These are phyloP conservation scores for Colletotrichum camelliae DNA, from an alignment of 2,329 filamentous ascomycete species.

Conservation along the genomic window DNA sequence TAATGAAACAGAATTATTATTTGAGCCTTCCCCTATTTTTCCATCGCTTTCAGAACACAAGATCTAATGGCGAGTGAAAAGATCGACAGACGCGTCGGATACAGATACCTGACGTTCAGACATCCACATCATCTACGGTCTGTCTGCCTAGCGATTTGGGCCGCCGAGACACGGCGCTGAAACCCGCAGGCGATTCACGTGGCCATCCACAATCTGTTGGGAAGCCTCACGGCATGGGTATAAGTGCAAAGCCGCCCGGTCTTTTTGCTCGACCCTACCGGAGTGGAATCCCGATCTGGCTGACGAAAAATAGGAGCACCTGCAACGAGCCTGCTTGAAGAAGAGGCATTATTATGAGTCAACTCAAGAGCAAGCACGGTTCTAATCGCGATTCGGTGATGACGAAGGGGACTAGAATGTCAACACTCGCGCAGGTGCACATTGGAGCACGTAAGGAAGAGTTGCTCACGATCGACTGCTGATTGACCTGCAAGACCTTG, in stretches of 20 bases:
- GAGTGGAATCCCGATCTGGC: neutral
- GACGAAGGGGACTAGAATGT: neutral
- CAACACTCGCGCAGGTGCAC: neutral
- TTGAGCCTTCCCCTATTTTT: neutral
- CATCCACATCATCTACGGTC: neutral
- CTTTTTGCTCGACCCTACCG: neutral
- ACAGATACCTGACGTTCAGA: neutral
- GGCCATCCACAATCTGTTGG: neutral
- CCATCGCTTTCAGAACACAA: neutral
- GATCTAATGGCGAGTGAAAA: neutral
- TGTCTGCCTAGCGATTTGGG: neutral
- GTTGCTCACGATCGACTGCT: neutral
- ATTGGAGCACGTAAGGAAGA: neutral
- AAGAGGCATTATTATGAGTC: neutral
- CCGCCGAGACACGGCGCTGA: neutral
- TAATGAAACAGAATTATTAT: neutral
- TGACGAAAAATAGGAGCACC: neutral
- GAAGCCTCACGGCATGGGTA: neutral
- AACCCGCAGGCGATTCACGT: neutral
- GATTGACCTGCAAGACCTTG: neutral
- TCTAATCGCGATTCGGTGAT: neutral
- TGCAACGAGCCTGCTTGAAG: neutral
- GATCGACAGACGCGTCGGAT: neutral
- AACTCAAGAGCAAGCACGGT: neutral
- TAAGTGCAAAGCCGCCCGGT: constrained; percentile 1